These are phyloP conservation scores for Aureobasidium musti DNA, from an alignment of 2,329 filamentous ascomycete genomes.

Conservation along the genomic window DNA sequence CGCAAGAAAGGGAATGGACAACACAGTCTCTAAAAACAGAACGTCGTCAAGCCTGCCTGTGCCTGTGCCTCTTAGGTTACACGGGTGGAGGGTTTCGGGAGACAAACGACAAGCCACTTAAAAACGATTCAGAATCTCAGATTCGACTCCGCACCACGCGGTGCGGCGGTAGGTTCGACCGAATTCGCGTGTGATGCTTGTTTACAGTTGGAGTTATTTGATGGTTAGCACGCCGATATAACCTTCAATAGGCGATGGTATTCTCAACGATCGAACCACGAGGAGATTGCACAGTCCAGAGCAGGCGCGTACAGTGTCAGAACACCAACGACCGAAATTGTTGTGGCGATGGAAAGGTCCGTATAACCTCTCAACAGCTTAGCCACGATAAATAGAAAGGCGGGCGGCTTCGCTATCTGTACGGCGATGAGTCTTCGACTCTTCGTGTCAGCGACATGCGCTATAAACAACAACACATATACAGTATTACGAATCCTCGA, in stretches of 20 bases:
- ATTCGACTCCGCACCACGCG: neutral
- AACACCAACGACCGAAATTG: neutral
- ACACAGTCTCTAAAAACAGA: slow-evolving; percentile 18
- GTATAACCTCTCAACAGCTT: slow-evolving; percentile 25
- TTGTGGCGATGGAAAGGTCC: slow-evolving; percentile 2
- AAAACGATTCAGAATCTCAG: neutral
- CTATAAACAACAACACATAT: neutral
- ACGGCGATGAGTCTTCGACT: neutral
- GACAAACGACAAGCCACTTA: neutral
- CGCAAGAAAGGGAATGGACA: neutral
- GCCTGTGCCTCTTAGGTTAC: slow-evolving; percentile 19
- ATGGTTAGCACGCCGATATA: neutral
- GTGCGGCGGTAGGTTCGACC: neutral
- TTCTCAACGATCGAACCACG: neutral
- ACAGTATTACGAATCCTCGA: neutral
- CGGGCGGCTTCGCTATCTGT: neutral
- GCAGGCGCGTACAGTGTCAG: slow-evolving; percentile 3
- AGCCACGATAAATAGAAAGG: slow-evolving; percentile 18
- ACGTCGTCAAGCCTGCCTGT: slow-evolving; percentile 3
- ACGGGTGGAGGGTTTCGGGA: slow-evolving; percentile 21
- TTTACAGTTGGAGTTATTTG: neutral
- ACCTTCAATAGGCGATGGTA: neutral
- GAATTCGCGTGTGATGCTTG: neutral
- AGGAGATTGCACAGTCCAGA: neutral
- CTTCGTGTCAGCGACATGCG: neutral